Conservation (phyloP, 495 filamentous ascomycete genomes). For the Ramalina peruviana region DNA sequence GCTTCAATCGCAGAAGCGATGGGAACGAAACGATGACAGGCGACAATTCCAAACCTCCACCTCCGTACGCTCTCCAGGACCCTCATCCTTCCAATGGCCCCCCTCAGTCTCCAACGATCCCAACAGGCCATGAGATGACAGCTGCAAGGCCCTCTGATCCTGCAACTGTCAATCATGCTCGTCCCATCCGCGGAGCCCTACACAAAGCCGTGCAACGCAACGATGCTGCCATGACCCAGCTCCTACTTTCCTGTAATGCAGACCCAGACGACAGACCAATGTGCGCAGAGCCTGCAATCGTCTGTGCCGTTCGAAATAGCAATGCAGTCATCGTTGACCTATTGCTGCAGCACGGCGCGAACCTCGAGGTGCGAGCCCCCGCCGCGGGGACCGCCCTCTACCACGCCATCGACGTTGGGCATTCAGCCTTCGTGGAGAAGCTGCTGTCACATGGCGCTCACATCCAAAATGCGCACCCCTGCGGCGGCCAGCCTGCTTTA, state of each 20-base stretch:
- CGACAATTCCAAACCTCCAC: too few relatives aligned
- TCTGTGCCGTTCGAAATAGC: constrained; percentile 3
- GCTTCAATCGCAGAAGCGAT: too few relatives aligned
- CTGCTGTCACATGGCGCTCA: constrained; percentile 8
- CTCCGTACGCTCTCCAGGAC: too few relatives aligned
- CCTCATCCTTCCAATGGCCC: too few relatives aligned
- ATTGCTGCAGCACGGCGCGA: constrained; percentile 3
- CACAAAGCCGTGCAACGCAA: constrained; percentile 6
- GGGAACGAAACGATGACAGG: too few relatives aligned
- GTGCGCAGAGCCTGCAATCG: constrained; percentile 7
- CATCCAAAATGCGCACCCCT: constrained; percentile 3
- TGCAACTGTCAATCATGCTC: background rate
- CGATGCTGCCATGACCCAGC: background rate
- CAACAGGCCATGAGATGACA: too few relatives aligned
- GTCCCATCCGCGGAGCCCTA: constrained; percentile 3
- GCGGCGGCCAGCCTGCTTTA: constrained; percentile 7
- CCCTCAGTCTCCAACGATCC: too few relatives aligned
- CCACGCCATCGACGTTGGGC: constrained; percentile 1
- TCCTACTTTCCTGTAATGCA: constrained; percentile 7
- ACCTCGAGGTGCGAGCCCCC: constrained; percentile 6
- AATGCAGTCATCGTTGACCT: constrained; percentile 2
- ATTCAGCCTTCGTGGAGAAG: background rate
- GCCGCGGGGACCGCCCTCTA: constrained; percentile 9
- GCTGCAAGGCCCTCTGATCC: background rate
- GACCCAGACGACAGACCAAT: constrained; percentile 4